Percentiles rank a stretch among this genome's conserved stretches.
These are phyloP conservation scores for Blastocystis sp. DNA, from an alignment of 352 stramenopile genomes.

Conservation along the genomic window DNA sequence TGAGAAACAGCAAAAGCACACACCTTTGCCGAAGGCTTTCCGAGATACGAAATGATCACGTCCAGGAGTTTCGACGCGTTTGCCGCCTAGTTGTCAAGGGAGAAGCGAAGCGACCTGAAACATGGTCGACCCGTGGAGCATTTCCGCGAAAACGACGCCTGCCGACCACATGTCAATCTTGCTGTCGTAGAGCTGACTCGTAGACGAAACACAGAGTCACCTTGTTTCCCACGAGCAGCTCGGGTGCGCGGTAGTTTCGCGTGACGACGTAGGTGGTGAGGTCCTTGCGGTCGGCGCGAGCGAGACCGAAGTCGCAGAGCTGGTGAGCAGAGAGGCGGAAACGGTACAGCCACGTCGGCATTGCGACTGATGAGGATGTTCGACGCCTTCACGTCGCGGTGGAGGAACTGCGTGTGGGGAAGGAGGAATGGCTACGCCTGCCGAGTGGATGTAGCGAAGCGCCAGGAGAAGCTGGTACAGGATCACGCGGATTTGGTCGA, in stretches of 20 bases:
- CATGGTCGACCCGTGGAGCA: constrained; percentile 28
- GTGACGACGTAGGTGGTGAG: constrained; percentile 82
- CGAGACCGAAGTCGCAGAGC: constrained; percentile 80
- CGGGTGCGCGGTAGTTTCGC: constrained; percentile 78
- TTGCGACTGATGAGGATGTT: constrained; percentile 87
- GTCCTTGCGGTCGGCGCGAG: constrained; percentile 68
- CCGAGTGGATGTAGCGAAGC: constrained; percentile 78
- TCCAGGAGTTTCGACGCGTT: constrained; percentile 2
- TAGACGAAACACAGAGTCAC: constrained; percentile 21
- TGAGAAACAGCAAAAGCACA: not conserved
- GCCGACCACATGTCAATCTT: constrained; percentile 58
- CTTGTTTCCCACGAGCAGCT: constrained; percentile 70
- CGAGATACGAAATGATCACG: not conserved
- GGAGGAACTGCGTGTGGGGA: constrained; percentile 66
- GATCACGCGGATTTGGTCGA: constrained; percentile 68
- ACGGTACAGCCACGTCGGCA: not conserved
- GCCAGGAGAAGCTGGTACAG: constrained; percentile 84
- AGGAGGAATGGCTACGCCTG: constrained; percentile 60
- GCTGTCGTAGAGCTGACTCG: constrained; percentile 60
- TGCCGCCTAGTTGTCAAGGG: not conserved
- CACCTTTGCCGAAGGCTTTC: constrained; percentile 7
- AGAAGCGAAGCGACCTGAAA: not conserved
- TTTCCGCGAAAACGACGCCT: constrained; percentile 15
- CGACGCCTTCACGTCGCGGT: constrained; percentile 81
- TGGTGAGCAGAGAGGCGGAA: constrained; percentile 44